phyloP scores from a whole-genome alignment of 202 grass and related monocot species.

The Bolboschoenoplectus hybrid region DNA sequence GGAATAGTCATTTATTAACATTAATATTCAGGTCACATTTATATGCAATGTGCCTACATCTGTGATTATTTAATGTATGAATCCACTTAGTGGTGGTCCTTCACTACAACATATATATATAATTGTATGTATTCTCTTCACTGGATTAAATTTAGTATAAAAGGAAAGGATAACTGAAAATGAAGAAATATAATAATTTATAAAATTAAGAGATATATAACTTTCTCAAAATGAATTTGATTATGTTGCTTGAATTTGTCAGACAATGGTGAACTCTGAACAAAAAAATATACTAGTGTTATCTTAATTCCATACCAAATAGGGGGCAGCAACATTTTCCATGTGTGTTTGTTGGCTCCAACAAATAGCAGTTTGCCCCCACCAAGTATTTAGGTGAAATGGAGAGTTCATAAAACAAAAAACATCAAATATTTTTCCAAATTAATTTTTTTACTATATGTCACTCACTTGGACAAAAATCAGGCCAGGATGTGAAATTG shows the following conservation, averaged over 20 bases:
- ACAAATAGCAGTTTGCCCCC: background rate
- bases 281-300: background rate
- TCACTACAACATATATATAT: background rate
- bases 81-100: background rate
- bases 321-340: background rate
- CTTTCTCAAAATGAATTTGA: background rate
- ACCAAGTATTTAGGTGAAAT: background rate
- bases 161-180: background rate
- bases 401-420: background rate
- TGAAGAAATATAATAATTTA: background rate
- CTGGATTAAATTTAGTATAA: background rate
- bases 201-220: background rate
- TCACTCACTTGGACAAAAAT: constrained; percentile 73
- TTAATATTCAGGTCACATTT: constrained; percentile 9
- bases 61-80: constrained; percentile 19
- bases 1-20: background rate
- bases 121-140: background rate
- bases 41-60: constrained; percentile 5
- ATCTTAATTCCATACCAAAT: background rate
- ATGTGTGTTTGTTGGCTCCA: background rate
- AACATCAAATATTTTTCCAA: constrained; percentile 4
- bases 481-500: constrained; percentile 63
- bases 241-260: background rate
- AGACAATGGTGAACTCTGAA: background rate
- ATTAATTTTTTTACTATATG: background rate